phyloP scores from a whole-genome alignment of 2,329 filamentous ascomycete genomes.

The Arthrinium phaeospermum region DNA sequence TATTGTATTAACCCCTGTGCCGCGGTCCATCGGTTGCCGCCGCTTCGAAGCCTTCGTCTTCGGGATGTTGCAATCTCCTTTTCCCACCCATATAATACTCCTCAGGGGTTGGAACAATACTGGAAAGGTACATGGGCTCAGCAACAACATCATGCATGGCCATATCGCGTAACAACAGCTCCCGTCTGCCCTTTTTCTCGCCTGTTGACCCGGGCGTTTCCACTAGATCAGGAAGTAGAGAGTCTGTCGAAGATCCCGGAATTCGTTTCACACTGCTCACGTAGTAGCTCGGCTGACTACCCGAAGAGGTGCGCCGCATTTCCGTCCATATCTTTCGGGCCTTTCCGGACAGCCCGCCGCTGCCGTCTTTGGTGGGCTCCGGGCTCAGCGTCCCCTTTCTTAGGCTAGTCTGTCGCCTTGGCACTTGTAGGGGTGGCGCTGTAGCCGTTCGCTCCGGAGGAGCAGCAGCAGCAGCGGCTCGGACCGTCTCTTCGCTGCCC shows the following conservation, averaged over 20 bases:
- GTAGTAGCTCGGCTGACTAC: constrained; percentile 27
- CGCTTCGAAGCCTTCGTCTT: not conserved
- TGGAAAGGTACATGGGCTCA: not conserved
- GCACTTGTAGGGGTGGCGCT: not conserved
- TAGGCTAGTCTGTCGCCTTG: constrained; percentile 25
- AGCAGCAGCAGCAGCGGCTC: not conserved
- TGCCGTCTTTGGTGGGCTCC: not conserved
- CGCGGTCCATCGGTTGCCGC: too few relatives aligned
- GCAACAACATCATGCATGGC: constrained; percentile 27
- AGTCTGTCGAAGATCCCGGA: not conserved
- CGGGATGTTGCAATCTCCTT: not conserved
- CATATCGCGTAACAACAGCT: constrained; percentile 33
- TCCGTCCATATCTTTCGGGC: constrained; percentile 36
- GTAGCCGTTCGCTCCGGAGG: constrained; percentile 1
- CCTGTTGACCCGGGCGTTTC: not conserved
- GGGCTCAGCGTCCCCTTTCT: constrained; percentile 2
- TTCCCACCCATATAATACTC: not conserved
- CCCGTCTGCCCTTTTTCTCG: constrained; percentile 31
- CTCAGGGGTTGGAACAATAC: not conserved
- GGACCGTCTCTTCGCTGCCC: constrained; percentile 10
- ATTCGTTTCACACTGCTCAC: constrained; percentile 26
- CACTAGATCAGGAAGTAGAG: not conserved
- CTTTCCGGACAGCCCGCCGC: constrained; percentile 23
- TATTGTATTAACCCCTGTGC: not conserved
- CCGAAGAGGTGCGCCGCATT: constrained; percentile 33